Evolutionary conservation across 2,329 filamentous ascomycete species (phyloP).

Genomic region (Didymosphaeria variabile): DNA sequence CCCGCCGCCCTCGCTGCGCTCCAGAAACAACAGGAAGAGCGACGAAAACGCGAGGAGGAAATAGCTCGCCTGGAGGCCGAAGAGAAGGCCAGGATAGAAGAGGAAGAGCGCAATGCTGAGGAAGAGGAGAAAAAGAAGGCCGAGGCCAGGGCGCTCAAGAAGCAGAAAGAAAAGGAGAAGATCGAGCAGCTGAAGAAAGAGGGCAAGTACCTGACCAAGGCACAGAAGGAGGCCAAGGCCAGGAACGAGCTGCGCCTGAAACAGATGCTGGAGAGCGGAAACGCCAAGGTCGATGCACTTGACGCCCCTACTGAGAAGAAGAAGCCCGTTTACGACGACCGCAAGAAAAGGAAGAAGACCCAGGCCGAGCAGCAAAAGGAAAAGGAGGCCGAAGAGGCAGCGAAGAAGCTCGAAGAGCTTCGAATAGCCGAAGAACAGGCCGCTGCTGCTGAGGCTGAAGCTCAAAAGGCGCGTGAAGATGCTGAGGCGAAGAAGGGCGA

Average conservation of each 20-base stretch:
- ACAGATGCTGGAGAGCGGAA: conserved; percentile 82
- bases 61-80: conserved; percentile 66
- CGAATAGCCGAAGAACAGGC: conserved; percentile 69
- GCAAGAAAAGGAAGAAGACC: conserved; percentile 77
- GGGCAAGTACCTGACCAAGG: conserved; percentile 86
- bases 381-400: conserved; percentile 62
- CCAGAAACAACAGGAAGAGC: conserved; percentile 84
- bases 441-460: conserved; percentile 80
- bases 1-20: conserved; percentile 75
- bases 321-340: conserved; percentile 76
- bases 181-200: conserved; percentile 89
- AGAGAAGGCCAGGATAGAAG: conserved; percentile 71
- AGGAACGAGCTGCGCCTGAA: conserved; percentile 81
- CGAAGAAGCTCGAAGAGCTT: conserved; percentile 65
- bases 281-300: conserved; percentile 68
- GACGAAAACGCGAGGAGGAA: conserved; percentile 73
- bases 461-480: conserved; percentile 66
- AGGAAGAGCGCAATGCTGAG: conserved; percentile 69
- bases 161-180: conserved; percentile 86
- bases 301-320: conserved; percentile 79
- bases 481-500: conserved; percentile 69
- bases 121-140: conserved; percentile 76
- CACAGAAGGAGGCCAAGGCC: conserved; percentile 83
- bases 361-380: conserved; percentile 64
- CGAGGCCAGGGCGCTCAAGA: conserved; percentile 79